Base-by-base conservation (phyloP, 495 filamentous ascomycete species). In the Aspergillus olivimuriae region DNA sequence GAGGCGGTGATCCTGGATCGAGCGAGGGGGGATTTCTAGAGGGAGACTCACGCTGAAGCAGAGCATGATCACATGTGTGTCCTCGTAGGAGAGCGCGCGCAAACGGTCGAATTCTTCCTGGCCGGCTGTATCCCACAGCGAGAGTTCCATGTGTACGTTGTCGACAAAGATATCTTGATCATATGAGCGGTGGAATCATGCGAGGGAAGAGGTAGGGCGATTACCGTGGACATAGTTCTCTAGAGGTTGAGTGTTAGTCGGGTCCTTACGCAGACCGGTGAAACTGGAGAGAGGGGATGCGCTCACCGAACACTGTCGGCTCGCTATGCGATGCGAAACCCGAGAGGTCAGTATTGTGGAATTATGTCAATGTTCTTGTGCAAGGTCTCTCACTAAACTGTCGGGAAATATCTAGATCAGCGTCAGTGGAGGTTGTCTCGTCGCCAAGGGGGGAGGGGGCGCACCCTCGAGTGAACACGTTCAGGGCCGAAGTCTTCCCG, bases 81-180 rank as follows among this genome's bases (percentile, higher is more conserved):
- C 90, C 56, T 94, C 94, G 70, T 98, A 98, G 44, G 89, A 95
- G 12, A 98, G 80, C 47, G 87, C 89, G 52, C 92, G 85, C 61
- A 98, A 73, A 15, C 92, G 86, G 68, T 98, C 92, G 69, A 97
- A 98, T 80, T 98, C 92, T 72, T 98, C 92, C 70, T 98, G 92
- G 12, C 92, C 92, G 21, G 92, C 92, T 0, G 92, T 98, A 68
- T 98, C 92, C 92, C 92, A 98, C 45, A 98, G 75, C 34, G 89
- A 95, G 44, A 98, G 75, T 64, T 98, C 92, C 63, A 98, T 94
- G 66, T 97, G 92, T 39, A 85, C 83, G 63, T 82, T 86, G 61
- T 98, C 92, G 63, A 98, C 92, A 66, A 92, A 98, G 60, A 98
- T 94, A 67, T 98, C 92, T 94, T 48, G 34, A 6, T 37, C 6